Evolutionary conservation across 2,329 filamentous ascomycete species (phyloP), one percentile per base, ranked within the genome.

Genomic region (Chaetoscypha palmicola): DNA sequence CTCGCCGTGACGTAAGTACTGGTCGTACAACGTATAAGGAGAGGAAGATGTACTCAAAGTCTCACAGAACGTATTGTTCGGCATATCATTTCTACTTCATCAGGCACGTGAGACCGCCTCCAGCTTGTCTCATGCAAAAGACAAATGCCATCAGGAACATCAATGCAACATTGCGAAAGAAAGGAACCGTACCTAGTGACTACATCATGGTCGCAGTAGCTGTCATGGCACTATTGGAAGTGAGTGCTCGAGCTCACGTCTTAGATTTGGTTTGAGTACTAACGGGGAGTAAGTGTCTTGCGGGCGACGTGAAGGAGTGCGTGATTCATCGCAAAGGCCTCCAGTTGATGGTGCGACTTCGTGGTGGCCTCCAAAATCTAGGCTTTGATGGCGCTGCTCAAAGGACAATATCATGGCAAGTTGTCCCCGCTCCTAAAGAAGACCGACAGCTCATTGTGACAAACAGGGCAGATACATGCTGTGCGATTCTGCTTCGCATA

Each of bases 221-320:
- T 11, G 37, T 48, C n/a, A 48, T 48, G 45, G 41, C 45, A 12
- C 33, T 48, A 11, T 32, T 48, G 17, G 45, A 48, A 31, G 45
- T 46, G 38, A 16, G 16, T n/a, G n/a, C n/a, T n/a, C n/a, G n/a
- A n/a, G n/a, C n/a, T n/a, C n/a, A n/a, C n/a, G n/a, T n/a, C n/a
- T n/a, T n/a, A n/a, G n/a, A n/a, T n/a, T n/a, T n/a, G n/a, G n/a
- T n/a, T n/a, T n/a, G n/a, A n/a, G n/a, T n/a, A n/a, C n/a, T n/a
- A n/a, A n/a, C n/a, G n/a, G n/a, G n/a, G n/a, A 17, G 2, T 20
- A 5, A 47, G 45, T 44, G 45, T 19, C 22, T 48, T 16, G 30
- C 17, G 2, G 45, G 45, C 14, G 36, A 41, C 9, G 26, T 32
- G 11, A 30, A 12, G 9, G 45, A 23, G 37, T 44, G 35, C 20